Evolutionary conservation across 768 basidiomycete species (phyloP).

Genomic region (Cystobasidium ongulense): DNA sequence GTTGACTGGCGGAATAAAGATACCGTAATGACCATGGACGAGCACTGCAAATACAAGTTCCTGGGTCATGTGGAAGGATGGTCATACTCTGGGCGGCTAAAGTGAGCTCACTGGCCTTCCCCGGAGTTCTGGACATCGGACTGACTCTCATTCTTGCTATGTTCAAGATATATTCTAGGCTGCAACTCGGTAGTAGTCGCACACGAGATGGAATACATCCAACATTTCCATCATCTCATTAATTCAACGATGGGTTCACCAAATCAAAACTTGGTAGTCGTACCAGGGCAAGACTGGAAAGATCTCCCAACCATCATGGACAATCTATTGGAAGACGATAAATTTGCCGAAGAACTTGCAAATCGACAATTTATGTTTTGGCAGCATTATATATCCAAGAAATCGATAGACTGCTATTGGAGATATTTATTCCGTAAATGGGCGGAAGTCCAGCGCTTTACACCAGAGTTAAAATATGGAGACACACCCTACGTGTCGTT

Average conservation of each 20-base stretch:
- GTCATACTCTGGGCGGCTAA: constrained; percentile 43
- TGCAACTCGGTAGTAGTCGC: constrained; percentile 34
- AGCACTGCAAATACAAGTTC: constrained; percentile 43
- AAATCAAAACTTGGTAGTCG: constrained; percentile 39
- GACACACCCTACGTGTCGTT: constrained; percentile 26
- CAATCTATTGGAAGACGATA: constrained; percentile 22
- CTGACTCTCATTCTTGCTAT: background rate
- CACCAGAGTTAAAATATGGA: constrained; percentile 16
- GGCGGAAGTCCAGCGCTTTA: constrained; percentile 22
- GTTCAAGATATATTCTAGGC: constrained; percentile 22
- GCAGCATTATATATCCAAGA: constrained; percentile 18
- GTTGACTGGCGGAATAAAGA: constrained; percentile 42
- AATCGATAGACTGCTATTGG: constrained; percentile 30
- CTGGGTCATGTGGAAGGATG: constrained; percentile 43
- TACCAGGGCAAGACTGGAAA: constrained; percentile 36
- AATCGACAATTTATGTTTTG: constrained; percentile 15
- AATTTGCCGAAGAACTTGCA: constrained; percentile 18
- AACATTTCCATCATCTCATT: constrained; percentile 41
- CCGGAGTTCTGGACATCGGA: background rate
- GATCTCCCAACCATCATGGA: constrained; percentile 37
- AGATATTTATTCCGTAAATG: constrained; percentile 13
- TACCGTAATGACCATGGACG: constrained; percentile 35
- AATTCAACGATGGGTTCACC: constrained; percentile 34
- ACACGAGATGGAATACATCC: constrained; percentile 37
- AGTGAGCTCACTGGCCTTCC: constrained; percentile 35